phyloP scores from a whole-genome alignment of 768 basidiomycete genomes.

The Tricholoma bakamatsutake region DNA sequence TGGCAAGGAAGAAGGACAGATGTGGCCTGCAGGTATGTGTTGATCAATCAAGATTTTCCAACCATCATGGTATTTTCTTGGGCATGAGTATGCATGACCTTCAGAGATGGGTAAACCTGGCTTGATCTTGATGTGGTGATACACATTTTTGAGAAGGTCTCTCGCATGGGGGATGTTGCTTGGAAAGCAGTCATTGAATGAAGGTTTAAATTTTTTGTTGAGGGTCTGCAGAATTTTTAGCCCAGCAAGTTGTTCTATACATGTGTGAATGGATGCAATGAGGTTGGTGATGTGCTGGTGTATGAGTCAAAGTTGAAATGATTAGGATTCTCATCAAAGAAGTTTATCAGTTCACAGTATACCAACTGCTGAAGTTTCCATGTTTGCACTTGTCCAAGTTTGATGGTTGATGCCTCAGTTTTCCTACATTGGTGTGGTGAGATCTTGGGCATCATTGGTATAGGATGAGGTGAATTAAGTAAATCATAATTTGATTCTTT shows the following conservation, averaged over 20 bases:
- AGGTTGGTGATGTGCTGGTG: background rate
- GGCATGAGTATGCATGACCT: too few relatives aligned
- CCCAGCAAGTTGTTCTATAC: background rate
- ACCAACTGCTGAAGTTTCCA: background rate
- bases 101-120: background rate
- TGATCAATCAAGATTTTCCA: too few relatives aligned
- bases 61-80: too few relatives aligned
- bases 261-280: background rate
- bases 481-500: background rate
- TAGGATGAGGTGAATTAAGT: background rate
- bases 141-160: too few relatives aligned
- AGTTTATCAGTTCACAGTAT: background rate
- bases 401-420: background rate
- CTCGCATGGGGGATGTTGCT: too few relatives aligned
- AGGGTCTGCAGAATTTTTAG: background rate
- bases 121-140: too few relatives aligned
- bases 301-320: background rate
- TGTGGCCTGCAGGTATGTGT: too few relatives aligned
- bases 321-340: background rate
- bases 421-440: background rate
- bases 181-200: background rate
- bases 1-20: too few relatives aligned
- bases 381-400: background rate
- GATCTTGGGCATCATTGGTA: background rate
- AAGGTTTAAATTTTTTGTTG: background rate